phyloP scores from a whole-genome alignment of 768 basidiomycete genomes.

The Cubamyces sp. region DNA sequence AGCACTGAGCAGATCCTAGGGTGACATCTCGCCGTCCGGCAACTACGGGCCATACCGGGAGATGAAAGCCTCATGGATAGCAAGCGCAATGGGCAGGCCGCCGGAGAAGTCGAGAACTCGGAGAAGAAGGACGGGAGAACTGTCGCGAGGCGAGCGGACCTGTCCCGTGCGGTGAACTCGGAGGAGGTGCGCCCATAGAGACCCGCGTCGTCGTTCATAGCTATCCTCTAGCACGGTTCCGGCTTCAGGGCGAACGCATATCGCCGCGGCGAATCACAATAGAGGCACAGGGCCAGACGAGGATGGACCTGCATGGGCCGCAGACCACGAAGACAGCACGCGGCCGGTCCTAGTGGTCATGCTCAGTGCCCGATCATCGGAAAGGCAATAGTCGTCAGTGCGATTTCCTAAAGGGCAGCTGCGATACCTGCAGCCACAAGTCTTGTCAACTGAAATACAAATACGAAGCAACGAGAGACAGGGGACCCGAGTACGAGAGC shows the following conservation, averaged over 20 bases:
- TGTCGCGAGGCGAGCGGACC: not conserved
- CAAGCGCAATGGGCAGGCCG: slow-evolving; percentile 9
- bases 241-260: not conserved
- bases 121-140: slow-evolving; percentile 2
- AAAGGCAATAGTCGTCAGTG: not conserved
- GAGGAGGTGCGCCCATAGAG: slow-evolving; percentile 9
- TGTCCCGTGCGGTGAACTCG: not conserved
- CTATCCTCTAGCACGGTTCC: slow-evolving; percentile 4
- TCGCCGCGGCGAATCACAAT: slow-evolving; percentile 5
- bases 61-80: slow-evolving; percentile 16
- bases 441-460: not conserved
- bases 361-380: slow-evolving; percentile 9
- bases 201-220: not conserved
- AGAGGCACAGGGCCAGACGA: not conserved
- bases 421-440: not conserved
- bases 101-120: slow-evolving; percentile 8
- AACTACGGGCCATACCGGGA: not conserved
- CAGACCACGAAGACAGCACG: slow-evolving; percentile 3
- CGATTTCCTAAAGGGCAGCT: not conserved
- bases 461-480: not conserved
- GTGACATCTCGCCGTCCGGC: slow-evolving; percentile 3
- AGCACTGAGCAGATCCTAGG: not conserved
- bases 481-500: not conserved
- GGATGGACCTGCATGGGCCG: not conserved
- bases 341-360: not conserved